Conservation (phyloP, 75 land plant species). For the Selaginella tamariscina region DNA sequence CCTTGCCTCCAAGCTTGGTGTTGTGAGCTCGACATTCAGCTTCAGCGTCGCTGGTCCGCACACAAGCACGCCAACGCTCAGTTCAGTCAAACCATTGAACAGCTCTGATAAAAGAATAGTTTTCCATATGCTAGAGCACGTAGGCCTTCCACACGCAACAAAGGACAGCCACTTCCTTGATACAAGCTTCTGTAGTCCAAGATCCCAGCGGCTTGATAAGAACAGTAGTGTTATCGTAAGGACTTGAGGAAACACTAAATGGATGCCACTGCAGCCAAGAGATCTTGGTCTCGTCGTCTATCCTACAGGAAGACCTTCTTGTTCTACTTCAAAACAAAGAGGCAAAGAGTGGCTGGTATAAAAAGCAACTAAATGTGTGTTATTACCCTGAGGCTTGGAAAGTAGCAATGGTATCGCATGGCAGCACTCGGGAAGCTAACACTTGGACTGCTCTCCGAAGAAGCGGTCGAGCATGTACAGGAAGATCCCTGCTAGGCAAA, state of each 20-base stretch:
- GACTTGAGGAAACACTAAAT: conserved; percentile 90
- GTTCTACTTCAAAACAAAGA: too few species aligned
- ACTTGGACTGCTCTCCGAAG: conserved; percentile 14
- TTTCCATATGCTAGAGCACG: conserved; percentile 34
- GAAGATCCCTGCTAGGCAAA: conserved; percentile 15
- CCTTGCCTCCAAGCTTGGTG: conserved; percentile 22
- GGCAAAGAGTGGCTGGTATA: too few species aligned
- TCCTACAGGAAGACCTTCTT: too few species aligned
- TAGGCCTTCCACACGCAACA: conserved; percentile 78
- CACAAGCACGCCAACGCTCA: conserved; percentile 58
- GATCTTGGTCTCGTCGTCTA: too few species aligned
- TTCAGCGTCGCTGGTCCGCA: conserved; percentile 68
- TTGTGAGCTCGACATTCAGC: conserved; percentile 55
- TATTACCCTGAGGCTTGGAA: conserved; percentile 22
- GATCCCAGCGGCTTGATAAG: conserved; percentile 77
- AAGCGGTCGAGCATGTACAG: conserved; percentile 28
- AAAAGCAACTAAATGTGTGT: not conserved
- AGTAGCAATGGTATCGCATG: conserved; percentile 26
- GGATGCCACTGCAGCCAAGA: conserved; percentile 95
- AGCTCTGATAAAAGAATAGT: conserved; percentile 37
- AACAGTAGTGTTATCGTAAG: conserved; percentile 48
- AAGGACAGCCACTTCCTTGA: conserved; percentile 16
- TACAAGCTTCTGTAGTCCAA: conserved; percentile 41
- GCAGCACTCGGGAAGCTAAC: conserved; percentile 17
- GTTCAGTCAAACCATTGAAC: conserved; percentile 30